Base-by-base conservation (phyloP, 2,329 filamentous ascomycete species). In the Tympanopsis confertula region DNA sequence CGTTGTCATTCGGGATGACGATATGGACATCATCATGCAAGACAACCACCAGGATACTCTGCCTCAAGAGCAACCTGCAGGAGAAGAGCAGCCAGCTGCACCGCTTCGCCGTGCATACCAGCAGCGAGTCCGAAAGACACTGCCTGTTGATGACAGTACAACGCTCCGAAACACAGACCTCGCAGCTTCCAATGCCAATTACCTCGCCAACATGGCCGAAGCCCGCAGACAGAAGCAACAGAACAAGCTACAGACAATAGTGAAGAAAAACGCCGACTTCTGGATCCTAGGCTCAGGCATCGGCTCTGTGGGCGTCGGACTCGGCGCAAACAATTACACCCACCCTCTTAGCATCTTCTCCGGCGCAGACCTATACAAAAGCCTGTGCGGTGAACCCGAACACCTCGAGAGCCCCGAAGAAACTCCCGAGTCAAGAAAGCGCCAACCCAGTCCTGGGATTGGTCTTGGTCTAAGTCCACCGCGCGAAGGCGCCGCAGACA, bases 251-350 rank as follows among this genome's bases (percentile, higher is more conserved):
- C 44, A 54, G 12, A 51, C 55, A 0, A 58, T 68, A 30, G 73
- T 76, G 2, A 82, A 73, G 55, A 74, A 69, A 49, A 81, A 80
- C 41, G 79, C 78, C 1, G 65, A 66, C 10, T 65, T 69, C 46
- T 82, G 72, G 62, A 65, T 82, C 3, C 65, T 71, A 41, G 72
- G 70, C 4, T 51, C 59, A 35, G 75, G 76, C 5, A 59, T 80
- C 35, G 72, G 69, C 30, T 63, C 63, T 30, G 62, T 78, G 5
- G 72, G 71, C 10, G 39, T 54, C 4, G 62, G 60, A 3, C 45
- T 71, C 12, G 64, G 64, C 4, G 49, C 55, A 10, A 52, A 56
- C 3, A 52, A 50, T n/a, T 48, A 57, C 26, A 42, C 50, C 5
- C 65, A 67, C 41, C 74, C 76, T 4, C 60, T 82, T n/a, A 57